Conservation (phyloP, 1,284 basidiomycete species). For the Ceratobasidium sp. region DNA sequence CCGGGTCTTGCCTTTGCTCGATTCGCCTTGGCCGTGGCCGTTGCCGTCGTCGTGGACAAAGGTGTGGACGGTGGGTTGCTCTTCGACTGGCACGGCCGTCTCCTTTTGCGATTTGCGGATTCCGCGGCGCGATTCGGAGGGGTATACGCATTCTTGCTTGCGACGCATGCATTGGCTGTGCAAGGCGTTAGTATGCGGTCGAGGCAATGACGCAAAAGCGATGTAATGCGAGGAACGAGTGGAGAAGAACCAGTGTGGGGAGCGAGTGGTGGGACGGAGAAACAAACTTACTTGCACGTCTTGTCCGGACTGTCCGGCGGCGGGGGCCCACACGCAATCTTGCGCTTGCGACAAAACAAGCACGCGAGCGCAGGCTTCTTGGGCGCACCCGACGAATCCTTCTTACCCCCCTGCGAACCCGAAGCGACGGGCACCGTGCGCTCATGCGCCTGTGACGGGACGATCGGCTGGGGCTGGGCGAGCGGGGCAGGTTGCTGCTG, state of each 20-base stretch:
- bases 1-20: background rate
- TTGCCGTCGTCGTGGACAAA: conserved; percentile 35
- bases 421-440: conserved; percentile 7
- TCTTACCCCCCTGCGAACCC: conserved; percentile 2
- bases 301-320: conserved; percentile 38
- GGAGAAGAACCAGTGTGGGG: no score
- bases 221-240: background rate
- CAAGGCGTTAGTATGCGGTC: background rate
- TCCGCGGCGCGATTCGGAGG: conserved; percentile 69
- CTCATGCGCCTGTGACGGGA: conserved; percentile 39
- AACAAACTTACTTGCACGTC: conserved; percentile 48
- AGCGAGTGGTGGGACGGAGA: no score
- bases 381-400: conserved; percentile 2
- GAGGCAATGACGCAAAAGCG: background rate
- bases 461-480: conserved; percentile 10
- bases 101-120: conserved; percentile 44
- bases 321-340: conserved; percentile 48
- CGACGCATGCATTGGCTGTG: conserved; percentile 71
- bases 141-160: conserved; percentile 70
- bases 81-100: background rate
- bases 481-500: background rate
- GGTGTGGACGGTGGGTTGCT: background rate
- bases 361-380: conserved; percentile 49
- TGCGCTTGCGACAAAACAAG: conserved; percentile 48
- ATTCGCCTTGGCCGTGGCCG: background rate